Conservation (phyloP, 2,329 filamentous ascomycete genomes). For the Penicillium griseofulvum region DNA sequence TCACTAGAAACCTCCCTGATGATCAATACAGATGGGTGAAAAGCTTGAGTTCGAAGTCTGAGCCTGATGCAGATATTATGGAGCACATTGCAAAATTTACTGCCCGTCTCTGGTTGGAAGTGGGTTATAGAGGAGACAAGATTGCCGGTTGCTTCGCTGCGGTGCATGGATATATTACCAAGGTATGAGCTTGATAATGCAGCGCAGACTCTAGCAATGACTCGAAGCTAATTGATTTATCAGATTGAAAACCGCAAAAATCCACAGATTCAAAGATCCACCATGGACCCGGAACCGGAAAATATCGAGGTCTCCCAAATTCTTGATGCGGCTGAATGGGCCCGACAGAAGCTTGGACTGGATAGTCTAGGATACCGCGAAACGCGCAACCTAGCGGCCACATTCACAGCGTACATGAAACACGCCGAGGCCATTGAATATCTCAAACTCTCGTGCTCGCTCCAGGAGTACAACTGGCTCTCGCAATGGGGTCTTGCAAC, state of each 20-base stretch:
- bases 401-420: slow-evolving; percentile 11
- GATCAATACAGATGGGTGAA: slow-evolving; percentile 24
- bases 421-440: slow-evolving; percentile 17
- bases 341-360: slow-evolving; percentile 8
- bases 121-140: neutral
- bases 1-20: slow-evolving; percentile 23
- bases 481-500: slow-evolving; percentile 18
- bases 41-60: slow-evolving; percentile 24
- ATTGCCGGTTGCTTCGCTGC: neutral
- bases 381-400: slow-evolving; percentile 19
- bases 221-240: neutral
- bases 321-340: slow-evolving; percentile 13
- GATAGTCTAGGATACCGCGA: slow-evolving; percentile 14
- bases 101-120: slow-evolving; percentile 21
- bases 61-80: slow-evolving; percentile 26
- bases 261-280: neutral
- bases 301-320: slow-evolving; percentile 9
- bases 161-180: slow-evolving; percentile 9
- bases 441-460: slow-evolving; percentile 14
- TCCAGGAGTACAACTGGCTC: slow-evolving; percentile 18
- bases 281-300: neutral
- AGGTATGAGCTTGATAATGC: neutral
- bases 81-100: slow-evolving; percentile 17
- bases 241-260: slow-evolving; percentile 14
- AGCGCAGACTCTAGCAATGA: neutral